Evolutionary conservation across 345 rosid species (phyloP), one percentile per base, ranked within the genome.

Genomic region (Ailanthus altissimus): DNA sequence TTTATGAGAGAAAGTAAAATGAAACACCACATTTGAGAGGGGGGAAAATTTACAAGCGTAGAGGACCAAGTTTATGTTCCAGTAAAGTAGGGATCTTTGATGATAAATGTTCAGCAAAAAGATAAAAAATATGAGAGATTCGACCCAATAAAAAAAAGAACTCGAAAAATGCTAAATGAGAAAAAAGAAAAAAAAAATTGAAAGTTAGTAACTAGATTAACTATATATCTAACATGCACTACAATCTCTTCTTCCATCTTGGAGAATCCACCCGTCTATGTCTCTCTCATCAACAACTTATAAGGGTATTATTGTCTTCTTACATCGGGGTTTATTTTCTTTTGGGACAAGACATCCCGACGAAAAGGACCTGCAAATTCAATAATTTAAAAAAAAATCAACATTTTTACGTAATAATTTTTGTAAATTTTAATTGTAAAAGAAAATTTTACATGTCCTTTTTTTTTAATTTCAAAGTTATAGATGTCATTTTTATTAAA

Each of bases 291-390:
- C 80, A 25, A 47, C 11, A 38, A 15, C 23, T 10, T 15, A 20
- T 16, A 68, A 80, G 82, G 86, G 72, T 6, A 77, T 32, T 45
- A 74, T 76, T 53, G 83, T 73, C 81, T n/a, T 77, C 76, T 75
- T 45, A 5, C 20, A 4, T 10, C 6, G 1, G 26, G 0, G 20
- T n/a, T n/a, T n/a, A n/a, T n/a, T n/a, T n/a, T n/a, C n/a, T n/a
- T n/a, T n/a, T n/a, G n/a, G n/a, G n/a, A n/a, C n/a, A n/a, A n/a
- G n/a, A n/a, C n/a, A n/a, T n/a, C n/a, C n/a, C n/a, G n/a, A n/a
- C n/a, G n/a, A n/a, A n/a, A n/a, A n/a, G n/a, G n/a, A n/a, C n/a
- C n/a, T n/a, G n/a, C n/a, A n/a, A n/a, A n/a, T n/a, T n/a, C n/a
- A n/a, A n/a, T n/a, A n/a, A n/a, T n/a, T n/a, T n/a, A n/a, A n/a